phyloP scores from a whole-genome alignment of 179 eudicot genomes.

The Monotropa hypopitys region DNA sequence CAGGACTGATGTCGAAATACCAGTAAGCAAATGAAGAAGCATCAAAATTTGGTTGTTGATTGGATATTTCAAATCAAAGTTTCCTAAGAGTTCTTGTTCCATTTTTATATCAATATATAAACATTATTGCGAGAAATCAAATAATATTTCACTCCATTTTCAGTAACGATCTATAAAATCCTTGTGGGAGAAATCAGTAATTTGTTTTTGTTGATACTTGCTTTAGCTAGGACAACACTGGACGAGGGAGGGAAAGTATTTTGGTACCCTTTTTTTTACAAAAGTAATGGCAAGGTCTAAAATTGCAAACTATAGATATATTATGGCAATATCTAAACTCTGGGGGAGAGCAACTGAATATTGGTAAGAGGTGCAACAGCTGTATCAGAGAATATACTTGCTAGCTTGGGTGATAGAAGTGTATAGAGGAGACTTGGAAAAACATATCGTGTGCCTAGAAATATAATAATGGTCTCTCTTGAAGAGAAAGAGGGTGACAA shows the following conservation, averaged over 20 bases:
- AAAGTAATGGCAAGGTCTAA: not conserved
- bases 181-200: not conserved
- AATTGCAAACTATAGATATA: not conserved
- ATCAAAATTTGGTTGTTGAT: not conserved
- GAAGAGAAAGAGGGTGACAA: not conserved
- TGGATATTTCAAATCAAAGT: not conserved
- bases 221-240: not conserved
- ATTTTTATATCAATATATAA: not conserved
- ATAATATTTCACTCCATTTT: not conserved
- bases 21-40: slow-evolving; percentile 27
- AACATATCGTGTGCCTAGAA: not conserved
- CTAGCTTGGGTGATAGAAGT: not conserved
- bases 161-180: not conserved
- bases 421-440: not conserved
- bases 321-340: not conserved
- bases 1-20: slow-evolving; percentile 53
- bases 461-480: not conserved
- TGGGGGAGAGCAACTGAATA: not conserved
- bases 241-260: not conserved
- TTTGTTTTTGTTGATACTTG: not conserved
- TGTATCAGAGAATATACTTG: not conserved
- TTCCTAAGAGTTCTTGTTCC: not conserved
- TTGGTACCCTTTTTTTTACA: not conserved
- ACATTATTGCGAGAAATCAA: not conserved
- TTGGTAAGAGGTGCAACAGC: not conserved